phyloP scores from a whole-genome alignment of 805 yeast genomes.

The Cyberlindnera maritima region DNA sequence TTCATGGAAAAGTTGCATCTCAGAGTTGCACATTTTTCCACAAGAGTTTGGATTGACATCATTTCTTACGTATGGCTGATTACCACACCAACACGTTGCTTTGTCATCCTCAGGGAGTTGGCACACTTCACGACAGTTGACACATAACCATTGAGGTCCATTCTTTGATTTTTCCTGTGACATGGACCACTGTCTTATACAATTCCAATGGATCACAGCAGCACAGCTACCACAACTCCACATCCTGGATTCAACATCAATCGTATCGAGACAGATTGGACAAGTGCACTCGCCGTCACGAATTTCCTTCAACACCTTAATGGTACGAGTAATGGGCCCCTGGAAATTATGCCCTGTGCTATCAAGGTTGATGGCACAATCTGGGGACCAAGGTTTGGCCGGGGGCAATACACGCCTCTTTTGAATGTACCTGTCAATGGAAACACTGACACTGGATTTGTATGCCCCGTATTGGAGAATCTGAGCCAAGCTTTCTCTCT shows the following conservation, averaged over 20 bases:
- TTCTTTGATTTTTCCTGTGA: too few relatives aligned
- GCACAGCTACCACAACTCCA: not conserved
- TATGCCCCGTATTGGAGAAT: too few relatives aligned
- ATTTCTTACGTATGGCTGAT: too few relatives aligned
- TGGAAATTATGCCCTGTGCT: not conserved
- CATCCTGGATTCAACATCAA: not conserved
- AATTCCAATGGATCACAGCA: not conserved
- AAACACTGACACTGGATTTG: too few relatives aligned
- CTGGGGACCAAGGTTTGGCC: too few relatives aligned
- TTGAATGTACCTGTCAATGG: too few relatives aligned
- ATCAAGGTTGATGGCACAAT: not conserved
- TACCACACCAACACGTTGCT: not conserved
- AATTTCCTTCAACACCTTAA: not conserved
- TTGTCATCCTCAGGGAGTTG: not conserved
- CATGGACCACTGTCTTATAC: not conserved
- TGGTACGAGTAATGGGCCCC: not conserved
- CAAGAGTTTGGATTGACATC: not conserved
- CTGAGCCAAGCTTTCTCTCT: too few relatives aligned
- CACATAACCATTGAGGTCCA: too few relatives aligned
- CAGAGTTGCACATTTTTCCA: not conserved
- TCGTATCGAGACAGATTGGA: not conserved
- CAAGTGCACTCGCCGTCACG: not conserved
- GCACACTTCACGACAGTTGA: not conserved
- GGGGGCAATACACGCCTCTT: too few relatives aligned
- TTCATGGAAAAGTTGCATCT: not conserved